Evolutionary conservation across 257 asterid genomes (phyloP).

Genomic region (Galeopsis tetrahit): DNA sequence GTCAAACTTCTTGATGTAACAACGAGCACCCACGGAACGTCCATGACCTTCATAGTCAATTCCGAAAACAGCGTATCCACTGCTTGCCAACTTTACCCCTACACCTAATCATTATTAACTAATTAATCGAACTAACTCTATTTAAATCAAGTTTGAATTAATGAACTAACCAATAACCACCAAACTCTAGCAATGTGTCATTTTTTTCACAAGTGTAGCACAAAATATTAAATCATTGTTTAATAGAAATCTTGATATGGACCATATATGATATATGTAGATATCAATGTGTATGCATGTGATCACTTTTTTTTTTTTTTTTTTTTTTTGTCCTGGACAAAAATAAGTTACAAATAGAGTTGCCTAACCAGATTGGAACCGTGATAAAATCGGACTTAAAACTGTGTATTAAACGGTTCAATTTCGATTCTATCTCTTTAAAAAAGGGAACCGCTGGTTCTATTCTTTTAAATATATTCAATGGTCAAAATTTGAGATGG

Average conservation of each 20-base stretch:
- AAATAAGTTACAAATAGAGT: neutral
- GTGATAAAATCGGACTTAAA: too few relatives aligned
- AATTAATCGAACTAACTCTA: neutral
- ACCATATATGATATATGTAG: neutral
- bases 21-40: slow-evolving; percentile 76
- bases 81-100: slow-evolving; percentile 67
- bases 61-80: slow-evolving; percentile 84
- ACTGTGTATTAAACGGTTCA: too few relatives aligned
- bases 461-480: too few relatives aligned
- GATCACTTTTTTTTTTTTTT: too few relatives aligned
- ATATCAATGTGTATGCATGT: too few relatives aligned
- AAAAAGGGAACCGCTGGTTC: too few relatives aligned
- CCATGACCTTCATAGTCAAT: slow-evolving; percentile 97
- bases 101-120: slow-evolving; percentile 49
- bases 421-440: too few relatives aligned
- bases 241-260: neutral
- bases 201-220: too few relatives aligned
- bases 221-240: too few relatives aligned
- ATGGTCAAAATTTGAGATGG: too few relatives aligned
- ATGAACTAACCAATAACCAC: slow-evolving; percentile 18
- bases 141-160: too few relatives aligned
- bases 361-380: neutral
- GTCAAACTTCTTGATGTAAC: slow-evolving; percentile 81
- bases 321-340: neutral
- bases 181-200: slow-evolving; percentile 20